Base-by-base conservation (phyloP, 108 stramenopile genomes). In the Conticribra guillardii region DNA sequence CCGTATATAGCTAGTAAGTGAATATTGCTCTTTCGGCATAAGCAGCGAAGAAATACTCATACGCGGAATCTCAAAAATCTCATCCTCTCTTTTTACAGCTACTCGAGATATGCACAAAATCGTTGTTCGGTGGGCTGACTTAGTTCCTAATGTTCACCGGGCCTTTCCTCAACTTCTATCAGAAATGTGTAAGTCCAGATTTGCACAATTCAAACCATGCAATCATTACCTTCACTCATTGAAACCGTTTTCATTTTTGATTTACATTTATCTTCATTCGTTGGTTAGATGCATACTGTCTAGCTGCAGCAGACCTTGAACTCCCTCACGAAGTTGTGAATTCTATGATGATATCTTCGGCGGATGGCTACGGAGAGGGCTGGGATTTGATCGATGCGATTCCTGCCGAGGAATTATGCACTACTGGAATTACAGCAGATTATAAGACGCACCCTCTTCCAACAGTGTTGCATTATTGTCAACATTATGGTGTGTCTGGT, bases 1-100 rank as follows among this genome's bases (percentile, higher is more conserved):
- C 98, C 98, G 0, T 99, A 99, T 55, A 74, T 97, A 26, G 91
- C 87, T 49, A 89, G 88, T 19, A 86, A 80, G 37, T 41, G n/a
- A n/a, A n/a, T n/a, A n/a, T n/a, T n/a, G n/a, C n/a, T n/a, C n/a
- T n/a, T n/a, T n/a, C n/a, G n/a, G n/a, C n/a, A n/a, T n/a, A n/a
- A n/a, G n/a, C n/a, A n/a, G n/a, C n/a, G n/a, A n/a, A n/a, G n/a
- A n/a, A n/a, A n/a, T n/a, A n/a, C n/a, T n/a, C n/a, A n/a, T n/a
- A n/a, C n/a, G n/a, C n/a, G n/a, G n/a, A n/a, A n/a, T n/a, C 37
- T 41, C 37, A 41, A 5, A 41, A 5, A 41, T 41, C 11, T 11
- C 8, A 5, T 41, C 11, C 8, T 5, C 11, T 11, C 5, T 41
- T 41, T 9, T 41, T 41, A 11, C 11, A 41, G 37, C 37, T 41